These are phyloP conservation scores for Angomonas ambiguus DNA, from an alignment of 208 protist genomes.

Conservation along the genomic window DNA sequence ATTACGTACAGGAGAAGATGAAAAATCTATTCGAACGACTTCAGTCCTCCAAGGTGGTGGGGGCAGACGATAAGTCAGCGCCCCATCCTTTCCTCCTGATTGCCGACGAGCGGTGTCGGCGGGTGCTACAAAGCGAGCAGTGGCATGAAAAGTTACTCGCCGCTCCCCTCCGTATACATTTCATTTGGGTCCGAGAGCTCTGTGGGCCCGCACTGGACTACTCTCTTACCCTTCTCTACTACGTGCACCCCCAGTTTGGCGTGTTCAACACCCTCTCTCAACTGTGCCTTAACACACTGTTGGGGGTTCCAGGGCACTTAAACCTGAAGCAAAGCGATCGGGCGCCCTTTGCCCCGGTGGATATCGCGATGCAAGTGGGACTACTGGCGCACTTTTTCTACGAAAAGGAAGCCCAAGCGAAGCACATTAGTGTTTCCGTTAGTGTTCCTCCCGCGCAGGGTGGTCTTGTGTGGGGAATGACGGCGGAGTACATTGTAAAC, in stretches of 20 bases:
- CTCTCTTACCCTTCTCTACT: slow-evolving; percentile 26
- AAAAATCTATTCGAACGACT: neutral
- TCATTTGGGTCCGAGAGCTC: slow-evolving; percentile 22
- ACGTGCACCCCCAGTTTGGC: slow-evolving; percentile 9
- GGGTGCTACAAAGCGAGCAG: neutral
- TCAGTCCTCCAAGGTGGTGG: neutral
- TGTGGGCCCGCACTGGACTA: slow-evolving; percentile 34
- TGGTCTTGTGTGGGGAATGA: slow-evolving; percentile 71
- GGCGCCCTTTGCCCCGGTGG: slow-evolving; percentile 47
- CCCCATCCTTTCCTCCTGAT: slow-evolving; percentile 20
- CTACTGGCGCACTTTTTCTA: slow-evolving; percentile 17
- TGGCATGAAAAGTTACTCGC: neutral
- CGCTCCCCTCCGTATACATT: slow-evolving; percentile 13
- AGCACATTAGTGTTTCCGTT: neutral
- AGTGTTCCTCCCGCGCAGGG: neutral
- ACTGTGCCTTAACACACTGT: slow-evolving; percentile 50
- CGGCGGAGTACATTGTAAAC: slow-evolving; percentile 64
- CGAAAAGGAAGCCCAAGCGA: neutral
- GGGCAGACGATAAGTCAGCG: neutral
- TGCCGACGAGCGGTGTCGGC: slow-evolving; percentile 19
- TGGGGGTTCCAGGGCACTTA: slow-evolving; percentile 47
- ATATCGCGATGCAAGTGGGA: slow-evolving; percentile 54
- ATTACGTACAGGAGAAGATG: neutral
- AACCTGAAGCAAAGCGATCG: slow-evolving; percentile 32
- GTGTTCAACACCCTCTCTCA: slow-evolving; percentile 27